Percentiles rank a stretch among this genome's conserved stretches.
Conservation (phyloP, 1,284 basidiomycete genomes). For the Boletus semigastroideus region DNA sequence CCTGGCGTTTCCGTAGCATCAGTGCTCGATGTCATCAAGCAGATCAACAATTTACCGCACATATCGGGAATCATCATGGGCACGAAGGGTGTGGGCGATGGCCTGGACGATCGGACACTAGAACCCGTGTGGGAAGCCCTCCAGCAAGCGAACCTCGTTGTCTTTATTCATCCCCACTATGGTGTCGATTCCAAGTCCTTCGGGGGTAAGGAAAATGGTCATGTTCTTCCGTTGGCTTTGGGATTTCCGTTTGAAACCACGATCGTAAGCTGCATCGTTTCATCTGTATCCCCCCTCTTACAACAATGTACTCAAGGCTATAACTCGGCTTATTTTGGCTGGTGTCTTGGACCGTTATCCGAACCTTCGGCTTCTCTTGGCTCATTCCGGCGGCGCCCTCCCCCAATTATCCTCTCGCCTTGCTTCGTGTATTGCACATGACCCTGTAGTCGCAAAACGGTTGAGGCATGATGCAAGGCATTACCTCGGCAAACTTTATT, state of each 20-base stretch:
- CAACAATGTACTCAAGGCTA: constrained; percentile 48
- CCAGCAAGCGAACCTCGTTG: constrained; percentile 62
- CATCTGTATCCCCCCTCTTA: constrained; percentile 1
- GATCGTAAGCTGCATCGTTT: constrained; percentile 49
- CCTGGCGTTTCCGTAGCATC: constrained; percentile 54
- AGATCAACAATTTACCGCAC: constrained; percentile 65
- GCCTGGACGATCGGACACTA: constrained; percentile 74
- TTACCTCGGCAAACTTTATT: constrained; percentile 77
- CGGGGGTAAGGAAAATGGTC: constrained; percentile 77
- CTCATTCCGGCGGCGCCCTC: constrained; percentile 82
- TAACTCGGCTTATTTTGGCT: constrained; percentile 76
- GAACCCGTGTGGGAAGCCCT: constrained; percentile 79
- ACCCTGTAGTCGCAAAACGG: constrained; percentile 71
- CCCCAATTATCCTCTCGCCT: constrained; percentile 80
- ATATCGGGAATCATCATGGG: constrained; percentile 82
- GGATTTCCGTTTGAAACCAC: constrained; percentile 91
- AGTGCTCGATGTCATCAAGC: constrained; percentile 61
- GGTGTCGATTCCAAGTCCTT: constrained; percentile 67
- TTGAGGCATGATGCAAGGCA: constrained; percentile 81
- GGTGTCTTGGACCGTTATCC: constrained; percentile 81
- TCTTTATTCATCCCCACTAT: constrained; percentile 84
- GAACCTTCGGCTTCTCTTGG: constrained; percentile 69
- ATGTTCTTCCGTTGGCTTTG: constrained; percentile 81
- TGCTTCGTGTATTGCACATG: constrained; percentile 81
- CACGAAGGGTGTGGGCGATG: constrained; percentile 73